Evolutionary conservation across 805 yeast genomes (phyloP).

Genomic region (Kluyveromyces wickerhamii): DNA sequence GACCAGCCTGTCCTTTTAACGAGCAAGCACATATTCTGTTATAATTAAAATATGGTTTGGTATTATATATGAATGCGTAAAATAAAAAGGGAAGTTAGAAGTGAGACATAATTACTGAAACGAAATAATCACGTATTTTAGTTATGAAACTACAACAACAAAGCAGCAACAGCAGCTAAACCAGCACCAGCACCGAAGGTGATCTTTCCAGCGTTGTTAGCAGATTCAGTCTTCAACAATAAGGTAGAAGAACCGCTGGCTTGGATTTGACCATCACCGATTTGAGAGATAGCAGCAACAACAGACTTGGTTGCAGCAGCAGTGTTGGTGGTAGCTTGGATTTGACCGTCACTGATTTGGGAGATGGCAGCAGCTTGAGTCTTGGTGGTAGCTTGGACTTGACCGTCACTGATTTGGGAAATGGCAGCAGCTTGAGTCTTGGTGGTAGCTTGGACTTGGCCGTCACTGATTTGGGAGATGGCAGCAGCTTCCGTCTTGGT

Average conservation of each 20-base stretch:
- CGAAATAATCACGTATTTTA: too few species aligned
- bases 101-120: too few species aligned
- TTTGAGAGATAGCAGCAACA: conserved; percentile 34
- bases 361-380: conserved; percentile 27
- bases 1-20: too few species aligned
- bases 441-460: conserved; percentile 13
- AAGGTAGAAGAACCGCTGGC: conserved; percentile 21
- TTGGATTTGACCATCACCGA: conserved; percentile 42
- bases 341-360: conserved; percentile 23
- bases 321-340: conserved; percentile 19
- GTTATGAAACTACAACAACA: conserved; percentile 25
- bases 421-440: conserved; percentile 19
- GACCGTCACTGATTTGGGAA: conserved; percentile 16
- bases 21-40: too few species aligned
- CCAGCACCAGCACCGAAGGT: conserved; percentile 22
- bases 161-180: conserved; percentile 25
- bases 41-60: too few species aligned
- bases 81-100: too few species aligned
- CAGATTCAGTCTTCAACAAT: conserved; percentile 8
- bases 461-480: conserved; percentile 22
- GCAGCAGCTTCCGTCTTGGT: conserved; percentile 30
- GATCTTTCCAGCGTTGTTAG: conserved; percentile 23
- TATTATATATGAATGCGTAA: too few species aligned
- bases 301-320: conserved; percentile 14
- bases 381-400: conserved; percentile 16